Evolutionary conservation across 31 red algal genomes (phyloP), one percentile per base, ranked within the genome.

Genomic region (Bonnemaisonia californica): DNA sequence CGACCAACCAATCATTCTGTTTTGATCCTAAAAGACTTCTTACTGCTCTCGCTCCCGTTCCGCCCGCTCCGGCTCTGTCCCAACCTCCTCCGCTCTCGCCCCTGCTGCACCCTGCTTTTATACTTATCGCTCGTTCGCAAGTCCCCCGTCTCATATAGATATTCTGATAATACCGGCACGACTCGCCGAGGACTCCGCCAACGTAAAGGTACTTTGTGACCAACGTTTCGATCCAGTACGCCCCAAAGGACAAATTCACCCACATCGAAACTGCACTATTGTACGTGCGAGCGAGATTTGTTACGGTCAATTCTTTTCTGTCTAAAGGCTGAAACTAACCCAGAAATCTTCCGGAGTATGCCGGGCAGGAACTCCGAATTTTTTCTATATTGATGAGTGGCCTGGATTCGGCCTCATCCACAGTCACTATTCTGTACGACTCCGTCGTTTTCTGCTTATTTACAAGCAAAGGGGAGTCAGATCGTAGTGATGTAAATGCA

Each of bases 261-360:
- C 21, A 32, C 42, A 3, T 0, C 19, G 36, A 76, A 76, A 0
- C 76, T 69, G 28, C 38, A 31, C 2, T 41, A 21, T 0, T 40
- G 21, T 0, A 69, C 71, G 34, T 30, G 21, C 24, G 82, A 76
- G 21, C 57, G 48, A 34, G 30, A 28, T 36, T 76, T 86, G 56
- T 86, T 69, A 22, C 0, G 3, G 0, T 66, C 30, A n/a, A 76
- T 71, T 37, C 32, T 23, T 41, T 75, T 35, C 35, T 67, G 0
- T 3, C 58, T 2, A 26, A 32, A 33, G 29, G 59, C 60, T 4
- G 33, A 45, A 2, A 41, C 33, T 18, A 37, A 55, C 37, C 39
- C 59, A 3, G 69, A 34, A 28, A 75, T 35, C 16, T 7, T 56
- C 68, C 30, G 16, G 34, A 47, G 2, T 86, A 71, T 56, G 76